Evolutionary conservation across 768 basidiomycete genomes (phyloP).

Genomic region (Leccinum subtestaceum): DNA sequence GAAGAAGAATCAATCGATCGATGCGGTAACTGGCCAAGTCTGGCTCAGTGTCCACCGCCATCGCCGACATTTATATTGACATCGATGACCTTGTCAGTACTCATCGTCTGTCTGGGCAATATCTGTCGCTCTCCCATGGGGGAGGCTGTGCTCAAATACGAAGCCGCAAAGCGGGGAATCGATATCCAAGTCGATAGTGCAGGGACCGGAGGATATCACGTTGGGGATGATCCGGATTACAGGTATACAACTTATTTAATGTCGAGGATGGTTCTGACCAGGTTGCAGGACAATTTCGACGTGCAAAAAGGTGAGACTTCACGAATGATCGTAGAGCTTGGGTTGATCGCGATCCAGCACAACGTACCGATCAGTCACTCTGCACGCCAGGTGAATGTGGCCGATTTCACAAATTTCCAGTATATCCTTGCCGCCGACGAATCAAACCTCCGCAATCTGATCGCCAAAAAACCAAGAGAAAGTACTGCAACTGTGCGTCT

Average conservation of each 20-base stretch:
- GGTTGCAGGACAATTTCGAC: slow-evolving; percentile 59
- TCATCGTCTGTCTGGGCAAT: slow-evolving; percentile 80
- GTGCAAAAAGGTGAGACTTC: slow-evolving; percentile 58
- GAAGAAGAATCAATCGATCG: slow-evolving; percentile 3
- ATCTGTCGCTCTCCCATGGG: slow-evolving; percentile 93
- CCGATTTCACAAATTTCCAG: slow-evolving; percentile 74
- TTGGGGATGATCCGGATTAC: slow-evolving; percentile 80
- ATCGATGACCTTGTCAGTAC: slow-evolving; percentile 47
- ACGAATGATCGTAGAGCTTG: background rate
- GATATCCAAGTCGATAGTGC: slow-evolving; percentile 77
- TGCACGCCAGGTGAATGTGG: slow-evolving; percentile 60
- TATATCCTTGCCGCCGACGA: slow-evolving; percentile 86
- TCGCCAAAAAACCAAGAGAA: slow-evolving; percentile 49
- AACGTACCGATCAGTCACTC: slow-evolving; percentile 65
- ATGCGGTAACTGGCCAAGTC: background rate
- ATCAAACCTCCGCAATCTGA: slow-evolving; percentile 64
- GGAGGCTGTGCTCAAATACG: slow-evolving; percentile 76
- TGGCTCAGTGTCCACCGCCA: background rate
- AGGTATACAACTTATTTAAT: slow-evolving; percentile 44
- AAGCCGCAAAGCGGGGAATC: slow-evolving; percentile 62
- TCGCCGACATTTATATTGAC: background rate
- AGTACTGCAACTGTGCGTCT: slow-evolving; percentile 64
- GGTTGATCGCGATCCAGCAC: slow-evolving; percentile 45
- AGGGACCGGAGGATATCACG: slow-evolving; percentile 82
- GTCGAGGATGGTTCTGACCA: background rate